Evolutionary conservation across 1,139 yeast genomes (phyloP).

Genomic region (Taphrina populina): DNA sequence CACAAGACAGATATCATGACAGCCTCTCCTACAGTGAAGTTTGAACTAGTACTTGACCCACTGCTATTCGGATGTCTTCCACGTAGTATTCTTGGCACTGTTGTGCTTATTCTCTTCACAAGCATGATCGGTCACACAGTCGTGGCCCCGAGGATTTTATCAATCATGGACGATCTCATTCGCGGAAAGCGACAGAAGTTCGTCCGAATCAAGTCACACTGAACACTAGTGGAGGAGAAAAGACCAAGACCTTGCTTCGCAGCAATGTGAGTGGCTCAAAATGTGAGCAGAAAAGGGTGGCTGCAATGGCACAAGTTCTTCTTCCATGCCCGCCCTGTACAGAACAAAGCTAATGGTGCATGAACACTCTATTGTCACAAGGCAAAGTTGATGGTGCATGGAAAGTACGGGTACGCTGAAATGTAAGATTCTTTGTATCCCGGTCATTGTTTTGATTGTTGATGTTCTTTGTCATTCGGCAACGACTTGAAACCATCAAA

Average conservation of each 20-base stretch:
- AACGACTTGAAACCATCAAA: no score
- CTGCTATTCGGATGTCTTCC: slow-evolving; percentile 19
- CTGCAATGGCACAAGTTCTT: not conserved
- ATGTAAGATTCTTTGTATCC: no score
- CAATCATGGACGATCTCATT: slow-evolving; percentile 3
- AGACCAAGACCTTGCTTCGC: not conserved
- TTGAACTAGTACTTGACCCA: slow-evolving; percentile 25
- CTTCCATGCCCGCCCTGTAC: not conserved
- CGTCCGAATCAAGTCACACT: slow-evolving; percentile 20
- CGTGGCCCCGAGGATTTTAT: slow-evolving; percentile 8
- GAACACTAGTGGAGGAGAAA: not conserved
- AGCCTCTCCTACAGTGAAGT: not conserved
- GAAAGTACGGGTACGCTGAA: no score
- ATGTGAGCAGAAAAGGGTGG: not conserved
- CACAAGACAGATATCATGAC: not conserved
- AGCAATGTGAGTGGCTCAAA: not conserved
- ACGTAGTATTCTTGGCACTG: not conserved
- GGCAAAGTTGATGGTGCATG: no score
- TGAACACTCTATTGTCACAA: no score
- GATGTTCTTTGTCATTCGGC: no score
- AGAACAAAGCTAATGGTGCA: not conserved
- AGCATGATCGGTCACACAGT: not conserved
- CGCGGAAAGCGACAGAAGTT: slow-evolving; percentile 24
- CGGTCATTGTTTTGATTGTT: no score
- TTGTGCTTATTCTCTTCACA: not conserved